Base-by-base conservation (phyloP, 805 yeast genomes). In the Teunomyces stri region DNA sequence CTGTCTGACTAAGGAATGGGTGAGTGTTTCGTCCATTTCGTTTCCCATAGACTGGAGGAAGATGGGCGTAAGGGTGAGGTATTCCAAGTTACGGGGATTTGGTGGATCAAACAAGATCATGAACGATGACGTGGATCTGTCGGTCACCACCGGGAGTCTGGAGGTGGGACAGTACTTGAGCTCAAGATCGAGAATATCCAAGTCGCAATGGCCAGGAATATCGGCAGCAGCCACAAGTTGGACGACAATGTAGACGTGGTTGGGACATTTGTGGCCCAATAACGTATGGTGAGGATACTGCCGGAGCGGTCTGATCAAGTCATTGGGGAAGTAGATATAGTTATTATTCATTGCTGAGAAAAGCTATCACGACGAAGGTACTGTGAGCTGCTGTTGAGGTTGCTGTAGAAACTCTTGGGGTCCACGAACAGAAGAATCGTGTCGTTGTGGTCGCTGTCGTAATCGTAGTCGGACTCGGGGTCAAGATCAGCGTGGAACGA, bases 31-130 rank as follows among this genome's bases (percentile, higher is more conserved):
- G 11, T 27, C 35, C 27, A 34, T 29, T 12, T 51, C 57, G 12
- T 47, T 50, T 1, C 62, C 66, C 54, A 75, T 73, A 3, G 78
- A 74, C 52, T 84, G 85, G 7, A 90, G 73, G 3, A 81, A 67
- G 3, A 89, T 86, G 0, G 96, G 95, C n/a, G 75, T 69, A 3
- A 84, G 61, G 0, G 97, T 84, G 53, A 81, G 85, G 61, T 87
- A 89, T 54, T 90, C 96, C 73, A 91, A 74, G 49, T 79, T 76
- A 25, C 73, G 74, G 15, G 85, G 80, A 38, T 78, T 76, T 0
- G 97, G 97, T 1, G 94, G 85, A 21, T 78, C 77, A 59, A 81
- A 90, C n/a, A 76, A 55, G n/a, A 65, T 47, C 1, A 57, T 36
- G 4, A 64, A 59, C 38, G 49, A 52, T 15, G 44, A 52, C 16